Base-by-base conservation (phyloP, 139 green algal species). In the Chlorella vulgaris region DNA sequence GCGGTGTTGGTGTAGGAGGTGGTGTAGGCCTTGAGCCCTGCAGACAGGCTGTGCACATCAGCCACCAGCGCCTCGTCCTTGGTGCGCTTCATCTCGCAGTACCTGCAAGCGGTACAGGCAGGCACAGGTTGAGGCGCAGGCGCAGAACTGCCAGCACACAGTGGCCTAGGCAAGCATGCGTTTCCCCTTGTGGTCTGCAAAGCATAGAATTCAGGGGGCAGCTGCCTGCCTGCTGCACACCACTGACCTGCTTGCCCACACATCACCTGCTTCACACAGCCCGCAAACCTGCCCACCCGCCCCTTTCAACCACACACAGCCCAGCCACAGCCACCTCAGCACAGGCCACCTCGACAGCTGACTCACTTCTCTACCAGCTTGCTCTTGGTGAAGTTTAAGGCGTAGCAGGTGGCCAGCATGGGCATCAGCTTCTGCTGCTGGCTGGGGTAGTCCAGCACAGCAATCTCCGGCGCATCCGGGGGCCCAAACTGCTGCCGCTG, bases 401-500 rank as follows among this genome's bases (percentile, higher is more conserved):
- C 91, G 80, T 97, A 97, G 36, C 71, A 75, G 38, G 88, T 94
- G 62, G 93, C 90, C 76, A 97, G 87, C 85, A 95, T 83, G 18
- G 93, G 93, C 83, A 97, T 92, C 67, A 97, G 87, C 81, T 89
- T 90, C 28, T 66, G 35, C 73, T 96, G 93, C 62, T 93, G 92
- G 75, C 81, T 90, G 79, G 89, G 89, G 85, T 97, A 97, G 89
- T 97, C 93, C 74, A 97, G 87, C 71, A 96, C 87, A 22, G 89
- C 82, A 5, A 95, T 81, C 91, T 96, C 93, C 2, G 87, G 70
- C 5, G 58, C 83, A 43, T 91, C 90, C 7, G 92, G 88, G 1
- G 93, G 93, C 21, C 93, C 93, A 90, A 97, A 97, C 87, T 97
- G 81, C 84, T 95, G 92, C 51, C 92, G 86, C 63, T 91, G 85